These are phyloP conservation scores for Pelargonium cotyledonis DNA, from an alignment of 441 rosid genomes.

Conservation along the genomic window DNA sequence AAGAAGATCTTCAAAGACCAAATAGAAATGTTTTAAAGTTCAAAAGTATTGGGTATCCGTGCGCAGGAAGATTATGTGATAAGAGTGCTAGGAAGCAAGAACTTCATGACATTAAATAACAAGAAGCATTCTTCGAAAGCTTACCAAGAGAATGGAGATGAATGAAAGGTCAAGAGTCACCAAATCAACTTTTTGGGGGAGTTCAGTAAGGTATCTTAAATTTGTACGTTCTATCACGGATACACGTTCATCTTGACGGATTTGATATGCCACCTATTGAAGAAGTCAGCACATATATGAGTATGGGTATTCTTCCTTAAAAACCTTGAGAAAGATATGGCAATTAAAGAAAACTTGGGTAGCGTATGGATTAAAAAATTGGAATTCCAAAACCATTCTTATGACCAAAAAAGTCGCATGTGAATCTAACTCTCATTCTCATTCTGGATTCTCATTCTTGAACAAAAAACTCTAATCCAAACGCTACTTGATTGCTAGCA, in stretches of 20 bases:
- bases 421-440: too few relatives aligned
- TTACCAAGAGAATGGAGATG: slow-evolving; percentile 82
- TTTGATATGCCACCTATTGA: slow-evolving; percentile 77
- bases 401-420: too few relatives aligned
- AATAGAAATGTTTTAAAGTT: too few relatives aligned
- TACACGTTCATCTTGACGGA: slow-evolving; percentile 70
- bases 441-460: too few relatives aligned
- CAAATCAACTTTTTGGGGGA: slow-evolving; percentile 84
- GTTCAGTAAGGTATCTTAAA: slow-evolving; percentile 69
- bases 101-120: not conserved
- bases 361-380: too few relatives aligned
- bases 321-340: too few relatives aligned
- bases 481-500: too few relatives aligned
- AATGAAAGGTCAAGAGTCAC: slow-evolving; percentile 94
- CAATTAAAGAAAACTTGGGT: too few relatives aligned
- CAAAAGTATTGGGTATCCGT: too few relatives aligned
- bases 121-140: slow-evolving; percentile 10
- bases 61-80: not conserved
- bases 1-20: not conserved
- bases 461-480: too few relatives aligned
- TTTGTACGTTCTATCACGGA: slow-evolving; percentile 71
- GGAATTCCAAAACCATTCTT: too few relatives aligned
- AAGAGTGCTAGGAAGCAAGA: not conserved
- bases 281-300: slow-evolving; percentile 7
- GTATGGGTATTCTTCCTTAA: too few relatives aligned